phyloP scores from a whole-genome alignment of 352 stramenopile species.

The Elongisporangium anandrum region DNA sequence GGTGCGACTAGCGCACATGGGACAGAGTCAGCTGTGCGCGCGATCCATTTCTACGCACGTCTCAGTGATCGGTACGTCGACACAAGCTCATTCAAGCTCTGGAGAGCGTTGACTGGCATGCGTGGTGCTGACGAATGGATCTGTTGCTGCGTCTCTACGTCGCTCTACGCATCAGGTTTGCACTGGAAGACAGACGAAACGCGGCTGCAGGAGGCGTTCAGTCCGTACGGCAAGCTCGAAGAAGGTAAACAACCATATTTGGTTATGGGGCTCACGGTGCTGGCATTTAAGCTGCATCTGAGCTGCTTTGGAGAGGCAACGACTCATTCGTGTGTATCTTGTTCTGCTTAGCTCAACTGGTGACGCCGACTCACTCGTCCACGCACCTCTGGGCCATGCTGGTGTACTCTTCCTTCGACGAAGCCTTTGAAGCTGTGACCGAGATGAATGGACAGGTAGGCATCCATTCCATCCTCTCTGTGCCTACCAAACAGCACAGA shows the following conservation, averaged over 20 bases:
- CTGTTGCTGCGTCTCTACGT: not conserved
- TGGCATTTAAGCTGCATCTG: not conserved
- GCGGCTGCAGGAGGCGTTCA: constrained; percentile 55
- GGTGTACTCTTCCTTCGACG: constrained; percentile 63
- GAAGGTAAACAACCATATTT: constrained; percentile 16
- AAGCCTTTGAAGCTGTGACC: constrained; percentile 58
- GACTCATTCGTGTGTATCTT: not conserved
- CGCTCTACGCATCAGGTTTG: constrained; percentile 27
- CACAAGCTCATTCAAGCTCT: constrained; percentile 1
- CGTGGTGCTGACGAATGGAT: constrained; percentile 8
- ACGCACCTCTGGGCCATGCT: constrained; percentile 61
- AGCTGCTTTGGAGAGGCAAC: not conserved
- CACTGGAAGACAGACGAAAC: constrained; percentile 83
- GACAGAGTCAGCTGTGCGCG: constrained; percentile 9
- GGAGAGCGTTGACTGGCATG: not conserved
- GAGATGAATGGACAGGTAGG: constrained; percentile 77
- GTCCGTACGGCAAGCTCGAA: constrained; percentile 46
- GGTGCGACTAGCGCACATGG: constrained; percentile 5
- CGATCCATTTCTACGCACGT: constrained; percentile 45
- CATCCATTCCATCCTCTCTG: not conserved
- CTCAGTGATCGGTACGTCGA: constrained; percentile 42
- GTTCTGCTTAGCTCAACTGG: constrained; percentile 22
- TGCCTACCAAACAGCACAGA: not conserved
- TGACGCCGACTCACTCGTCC: constrained; percentile 53
- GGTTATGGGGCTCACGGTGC: no score